These are phyloP conservation scores for Acanthamoeba healyi DNA, from an alignment of 208 protist species.

Conservation along the genomic window DNA sequence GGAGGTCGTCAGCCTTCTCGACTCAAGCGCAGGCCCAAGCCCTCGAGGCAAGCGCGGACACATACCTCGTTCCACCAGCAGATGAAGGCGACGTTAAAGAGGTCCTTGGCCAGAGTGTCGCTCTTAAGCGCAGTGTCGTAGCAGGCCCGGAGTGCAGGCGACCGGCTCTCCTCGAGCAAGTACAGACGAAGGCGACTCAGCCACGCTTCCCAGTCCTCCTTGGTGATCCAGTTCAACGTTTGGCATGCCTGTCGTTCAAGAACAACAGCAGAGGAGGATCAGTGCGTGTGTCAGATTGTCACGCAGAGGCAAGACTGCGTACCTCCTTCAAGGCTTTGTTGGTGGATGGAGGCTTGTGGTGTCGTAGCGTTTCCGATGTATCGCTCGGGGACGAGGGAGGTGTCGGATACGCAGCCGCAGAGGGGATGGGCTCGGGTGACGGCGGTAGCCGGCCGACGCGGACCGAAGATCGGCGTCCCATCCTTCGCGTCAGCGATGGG, in stretches of 20 bases:
- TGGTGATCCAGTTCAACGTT: constrained; percentile 88
- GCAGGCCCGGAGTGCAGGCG: constrained; percentile 92
- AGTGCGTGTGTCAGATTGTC: neutral
- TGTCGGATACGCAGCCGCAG: neutral
- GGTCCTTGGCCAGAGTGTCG: constrained; percentile 91
- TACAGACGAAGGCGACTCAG: constrained; percentile 92
- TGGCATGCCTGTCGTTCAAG: constrained; percentile 93
- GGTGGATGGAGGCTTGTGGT: neutral
- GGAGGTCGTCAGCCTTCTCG: too few species aligned
- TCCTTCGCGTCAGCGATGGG: neutral
- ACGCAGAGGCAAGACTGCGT: neutral
- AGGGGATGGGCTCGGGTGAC: too few species aligned
- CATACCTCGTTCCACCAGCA: constrained; percentile 94
- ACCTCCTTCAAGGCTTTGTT: neutral
- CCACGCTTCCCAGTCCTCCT: constrained; percentile 95
- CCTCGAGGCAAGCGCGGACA: neutral
- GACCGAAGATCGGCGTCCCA: neutral
- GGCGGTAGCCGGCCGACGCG: neutral
- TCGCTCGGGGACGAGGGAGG: neutral
- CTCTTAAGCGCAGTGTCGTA: constrained; percentile 88
- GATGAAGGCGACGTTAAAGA: constrained; percentile 95
- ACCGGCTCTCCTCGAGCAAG: constrained; percentile 93
- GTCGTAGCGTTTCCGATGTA: neutral
- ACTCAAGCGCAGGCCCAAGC: neutral
- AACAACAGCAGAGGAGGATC: too few species aligned